Percentiles rank a stretch among this genome's conserved stretches.
Evolutionary conservation across 257 asterid species (phyloP).

Genomic region (Ocimum tenuiflorum): DNA sequence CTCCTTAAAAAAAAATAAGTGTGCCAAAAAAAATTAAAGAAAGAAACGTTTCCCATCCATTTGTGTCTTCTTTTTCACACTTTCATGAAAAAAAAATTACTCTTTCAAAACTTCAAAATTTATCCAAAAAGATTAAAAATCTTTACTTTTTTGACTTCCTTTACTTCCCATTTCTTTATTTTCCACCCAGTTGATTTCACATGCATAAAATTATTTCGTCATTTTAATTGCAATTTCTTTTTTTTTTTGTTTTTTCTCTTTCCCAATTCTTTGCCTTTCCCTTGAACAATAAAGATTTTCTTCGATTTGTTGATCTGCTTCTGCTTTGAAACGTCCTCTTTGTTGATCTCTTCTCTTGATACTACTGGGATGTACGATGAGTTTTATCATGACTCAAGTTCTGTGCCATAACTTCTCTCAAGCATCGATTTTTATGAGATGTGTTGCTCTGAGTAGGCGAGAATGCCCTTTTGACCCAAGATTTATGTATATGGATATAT

Average conservation of each 20-base stretch:
- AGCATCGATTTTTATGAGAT: no score
- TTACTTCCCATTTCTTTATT: constrained; percentile 24
- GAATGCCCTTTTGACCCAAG: constrained; percentile 20
- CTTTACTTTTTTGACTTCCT: constrained; percentile 31
- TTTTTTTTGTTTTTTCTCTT: constrained; percentile 12
- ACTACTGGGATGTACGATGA: constrained; percentile 38
- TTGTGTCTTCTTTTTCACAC: no score
- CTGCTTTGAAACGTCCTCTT: constrained; percentile 25
- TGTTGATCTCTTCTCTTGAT: constrained; percentile 40
- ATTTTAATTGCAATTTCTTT: constrained; percentile 15
- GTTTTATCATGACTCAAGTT: constrained; percentile 35
- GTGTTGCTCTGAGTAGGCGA: constrained; percentile 38
- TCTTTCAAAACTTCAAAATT: constrained; percentile 26
- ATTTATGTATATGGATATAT: constrained; percentile 10
- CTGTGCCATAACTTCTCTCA: constrained; percentile 16
- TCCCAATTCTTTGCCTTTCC: constrained; percentile 36
- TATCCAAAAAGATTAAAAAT: constrained; percentile 20
- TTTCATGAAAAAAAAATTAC: neutral
- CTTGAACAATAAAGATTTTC: constrained; percentile 48
- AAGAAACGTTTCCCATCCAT: no score
- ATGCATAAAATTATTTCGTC: constrained; percentile 8
- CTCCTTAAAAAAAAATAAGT: no score
- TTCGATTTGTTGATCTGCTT: constrained; percentile 81
- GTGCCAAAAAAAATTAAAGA: no score
- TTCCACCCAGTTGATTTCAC: constrained; percentile 21